Base-by-base conservation (phyloP, 257 asterid genomes). In the Coffea eugenioides region DNA sequence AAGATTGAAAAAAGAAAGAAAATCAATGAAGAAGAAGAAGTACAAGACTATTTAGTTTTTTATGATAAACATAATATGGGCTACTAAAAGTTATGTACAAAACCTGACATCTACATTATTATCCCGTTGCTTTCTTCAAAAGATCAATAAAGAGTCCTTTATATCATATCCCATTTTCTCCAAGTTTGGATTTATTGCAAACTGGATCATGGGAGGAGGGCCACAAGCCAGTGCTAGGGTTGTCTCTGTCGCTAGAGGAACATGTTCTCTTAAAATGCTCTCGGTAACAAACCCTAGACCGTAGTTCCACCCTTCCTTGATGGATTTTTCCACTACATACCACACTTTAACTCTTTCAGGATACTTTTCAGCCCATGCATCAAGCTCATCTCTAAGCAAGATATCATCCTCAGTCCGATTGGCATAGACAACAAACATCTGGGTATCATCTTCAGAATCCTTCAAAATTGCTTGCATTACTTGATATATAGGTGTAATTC, bases 151-250 rank as follows among this genome's bases (percentile, higher is more conserved):
- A 76, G 88, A 79, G 27, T 93, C 95, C 90, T 91, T 91, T 3
- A 88, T 77, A 80, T 92, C 86, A 71, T 90, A 95, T 9, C 98
- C 99, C 93, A 95, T 89, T 90, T 89, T 95, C 91, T 93, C 99
- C 95, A 95, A 86, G 82, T 90, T 95, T 0, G 97, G 96, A 79
- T 86, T 91, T 54, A 93, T 94, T 56, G 98, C 98, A 69, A 93
- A 91, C 66, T 95, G 96, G 81, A 95, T 71, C 99, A 95, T 95
- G 10, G 97, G 93, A 77, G 99, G 97, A 52, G 99, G 99, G 25
- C 99, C 99, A 46, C 99, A 95, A 0, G 94, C 97, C 84, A 95
- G 80, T 0, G 91, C 99, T 80, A 95, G 75, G 2, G 94, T 71
- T 8, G 80, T 23, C 14, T 86, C 90, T 39, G 92, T 54, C n/a